Evolutionary conservation across 2,329 filamentous ascomycete genomes (phyloP).

Genomic region (Esteya vermicola): DNA sequence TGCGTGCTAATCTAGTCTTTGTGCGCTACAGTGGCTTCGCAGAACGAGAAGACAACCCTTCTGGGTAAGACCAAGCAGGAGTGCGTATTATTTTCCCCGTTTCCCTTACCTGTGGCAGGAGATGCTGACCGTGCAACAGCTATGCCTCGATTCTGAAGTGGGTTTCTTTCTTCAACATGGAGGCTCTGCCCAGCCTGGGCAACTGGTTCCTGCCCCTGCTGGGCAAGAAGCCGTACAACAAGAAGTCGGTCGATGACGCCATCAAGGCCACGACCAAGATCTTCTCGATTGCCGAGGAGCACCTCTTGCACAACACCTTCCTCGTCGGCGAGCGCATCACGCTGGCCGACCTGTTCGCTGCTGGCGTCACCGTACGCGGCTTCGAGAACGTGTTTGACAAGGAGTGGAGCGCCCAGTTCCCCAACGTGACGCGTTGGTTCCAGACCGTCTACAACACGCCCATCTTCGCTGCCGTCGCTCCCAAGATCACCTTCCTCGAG

Average conservation of each 20-base stretch:
- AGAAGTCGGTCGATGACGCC: slow-evolving; percentile 82
- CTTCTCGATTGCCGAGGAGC: slow-evolving; percentile 63
- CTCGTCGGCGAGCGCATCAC: slow-evolving; percentile 96
- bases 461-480: slow-evolving; percentile 70
- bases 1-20: slow-evolving; percentile 10
- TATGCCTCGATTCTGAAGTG: slow-evolving; percentile 96
- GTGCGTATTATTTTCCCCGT: slow-evolving; percentile 30
- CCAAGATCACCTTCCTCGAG: slow-evolving; percentile 66
- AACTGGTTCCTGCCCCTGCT: slow-evolving; percentile 78
- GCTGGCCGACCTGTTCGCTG: slow-evolving; percentile 82
- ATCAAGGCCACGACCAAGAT: slow-evolving; percentile 55
- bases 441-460: slow-evolving; percentile 86
- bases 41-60: slow-evolving; percentile 99
- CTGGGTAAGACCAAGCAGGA: slow-evolving; percentile 99
- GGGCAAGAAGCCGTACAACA: slow-evolving; percentile 82
- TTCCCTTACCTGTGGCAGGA: not conserved
- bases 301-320: slow-evolving; percentile 88
- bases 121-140: slow-evolving; percentile 20
- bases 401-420: slow-evolving; percentile 69
- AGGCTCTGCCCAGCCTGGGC: slow-evolving; percentile 61
- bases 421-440: slow-evolving; percentile 86
- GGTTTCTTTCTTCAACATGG: slow-evolving; percentile 92
- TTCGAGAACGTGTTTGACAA: slow-evolving; percentile 94
- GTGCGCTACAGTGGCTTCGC: slow-evolving; percentile 65
- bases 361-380: slow-evolving; percentile 66